Evolutionary conservation across 768 basidiomycete species (phyloP), one percentile per base, ranked within the genome.

Genomic region (Cyathus striatus): DNA sequence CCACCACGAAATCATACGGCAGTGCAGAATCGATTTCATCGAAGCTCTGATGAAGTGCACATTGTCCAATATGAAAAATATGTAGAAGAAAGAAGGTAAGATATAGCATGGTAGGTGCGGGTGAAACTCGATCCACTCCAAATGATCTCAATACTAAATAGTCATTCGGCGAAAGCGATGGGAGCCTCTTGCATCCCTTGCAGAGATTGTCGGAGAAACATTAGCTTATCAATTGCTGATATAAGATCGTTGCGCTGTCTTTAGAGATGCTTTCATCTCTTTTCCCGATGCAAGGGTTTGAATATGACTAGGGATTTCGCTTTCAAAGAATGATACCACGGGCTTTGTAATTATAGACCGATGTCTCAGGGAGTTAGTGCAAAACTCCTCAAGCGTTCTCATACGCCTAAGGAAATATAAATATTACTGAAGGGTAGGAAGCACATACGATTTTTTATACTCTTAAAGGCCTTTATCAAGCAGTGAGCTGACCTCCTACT

Each of bases 1-100:
- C 41, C 10, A 60, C 47, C 2, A 60, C 44, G 41, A 57, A 60
- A 40, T 58, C 58, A 17, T 43, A 58, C 22, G 42, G 38, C 5
- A 41, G n/a, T 12, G 23, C 12, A 2, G 37, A 5, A 1, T 30
- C 46, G 1, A 55, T 10, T 33, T 51, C 48, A 5, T 41, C 42
- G 13, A 48, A 47, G 16, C 40, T 23, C n/a, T 54, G 42, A 40
- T 49, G 41, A 22, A 55, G 34, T 12, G 45, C 40, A 17, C 13
- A 12, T 14, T 20, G 12, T 16, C 38, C 14, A 16, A 30, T 16
- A 16, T 16, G 16, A 30, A 16, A 30, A 16, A 30, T 10, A 30
- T 60, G 18, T 49, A 49, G 5, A 16, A 30, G 10, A 30, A 10
- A 30, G 10, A 30, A 30, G 10, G 10, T 10, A 2, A 30, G 27